Conservation (phyloP, 2,329 filamentous ascomycete genomes). For the Hyphodiscus sp. region DNA sequence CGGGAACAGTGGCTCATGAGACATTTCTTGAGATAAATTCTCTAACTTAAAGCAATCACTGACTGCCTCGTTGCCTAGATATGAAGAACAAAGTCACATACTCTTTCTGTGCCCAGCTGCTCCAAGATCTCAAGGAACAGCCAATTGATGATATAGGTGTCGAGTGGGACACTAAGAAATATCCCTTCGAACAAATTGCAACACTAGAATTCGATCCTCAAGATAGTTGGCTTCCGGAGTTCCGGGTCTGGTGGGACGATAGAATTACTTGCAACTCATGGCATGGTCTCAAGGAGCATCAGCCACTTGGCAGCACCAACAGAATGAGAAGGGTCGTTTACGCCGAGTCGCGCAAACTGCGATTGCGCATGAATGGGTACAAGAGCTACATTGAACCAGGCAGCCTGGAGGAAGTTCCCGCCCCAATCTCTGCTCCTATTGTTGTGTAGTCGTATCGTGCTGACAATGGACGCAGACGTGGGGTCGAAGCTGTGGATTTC, state of each 20-base stretch:
- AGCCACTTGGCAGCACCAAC: slow-evolving; percentile 15
- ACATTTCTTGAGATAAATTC: too few relatives aligned
- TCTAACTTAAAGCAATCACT: too few relatives aligned
- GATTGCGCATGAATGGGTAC: slow-evolving; percentile 15
- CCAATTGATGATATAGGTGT: slow-evolving; percentile 15
- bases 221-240: slow-evolving; percentile 15
- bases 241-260: slow-evolving; percentile 17
- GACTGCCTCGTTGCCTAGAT: too few relatives aligned
- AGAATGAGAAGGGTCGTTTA: slow-evolving; percentile 15
- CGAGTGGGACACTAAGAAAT: neutral
- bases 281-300: slow-evolving; percentile 14
- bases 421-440: neutral
- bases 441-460: too few relatives aligned
- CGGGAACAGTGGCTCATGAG: too few relatives aligned
- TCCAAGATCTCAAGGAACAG: slow-evolving; percentile 12
- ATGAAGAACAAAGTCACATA: slow-evolving; percentile 15
- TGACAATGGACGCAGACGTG: too few relatives aligned
- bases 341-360: slow-evolving; percentile 16
- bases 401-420: slow-evolving; percentile 9
- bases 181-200: slow-evolving; percentile 1
- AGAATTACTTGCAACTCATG: slow-evolving; percentile 14
- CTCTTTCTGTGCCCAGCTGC: slow-evolving; percentile 14
- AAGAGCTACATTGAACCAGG: slow-evolving; percentile 16
- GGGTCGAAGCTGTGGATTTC: too few relatives aligned
- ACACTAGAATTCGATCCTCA: slow-evolving; percentile 15